phyloP scores from a whole-genome alignment of 2,329 filamentous ascomycete genomes.

The Clonostachys rosea region DNA sequence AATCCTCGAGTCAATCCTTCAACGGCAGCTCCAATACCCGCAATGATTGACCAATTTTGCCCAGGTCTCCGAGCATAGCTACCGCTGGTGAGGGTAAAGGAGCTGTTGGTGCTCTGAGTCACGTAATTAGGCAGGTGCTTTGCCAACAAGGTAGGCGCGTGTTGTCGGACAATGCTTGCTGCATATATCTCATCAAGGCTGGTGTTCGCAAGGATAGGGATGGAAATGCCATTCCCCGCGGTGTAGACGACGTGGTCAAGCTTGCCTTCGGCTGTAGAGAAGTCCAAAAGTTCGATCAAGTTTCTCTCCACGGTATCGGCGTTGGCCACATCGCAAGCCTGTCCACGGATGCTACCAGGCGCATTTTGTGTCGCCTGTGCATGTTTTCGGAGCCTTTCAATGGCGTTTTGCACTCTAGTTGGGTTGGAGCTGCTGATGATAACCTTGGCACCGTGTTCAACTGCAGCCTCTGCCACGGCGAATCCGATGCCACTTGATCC shows the following conservation, averaged over 20 bases:
- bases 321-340: constrained; percentile 11
- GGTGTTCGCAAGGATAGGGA: background rate
- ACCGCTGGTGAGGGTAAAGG: constrained; percentile 54
- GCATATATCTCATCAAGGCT: constrained; percentile 32
- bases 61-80: constrained; percentile 42
- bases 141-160: constrained; percentile 43
- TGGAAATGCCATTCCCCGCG: constrained; percentile 37
- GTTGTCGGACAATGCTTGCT: constrained; percentile 42
- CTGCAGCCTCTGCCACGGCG: constrained; percentile 50
- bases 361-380: background rate
- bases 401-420: constrained; percentile 37
- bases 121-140: constrained; percentile 33
- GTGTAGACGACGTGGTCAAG: constrained; percentile 56
- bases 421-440: constrained; percentile 55
- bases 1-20: constrained; percentile 49
- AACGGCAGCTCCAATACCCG: constrained; percentile 41
- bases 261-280: constrained; percentile 35
- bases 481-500: constrained; percentile 63
- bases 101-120: constrained; percentile 19
- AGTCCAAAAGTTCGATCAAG: constrained; percentile 39
- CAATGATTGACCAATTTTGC: constrained; percentile 43
- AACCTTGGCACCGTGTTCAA: constrained; percentile 50
- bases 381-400: constrained; percentile 29
- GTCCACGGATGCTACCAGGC: constrained; percentile 9
- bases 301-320: constrained; percentile 23